Conservation (phyloP, 1,284 basidiomycete species). For the Mycosarcoma maydis region DNA sequence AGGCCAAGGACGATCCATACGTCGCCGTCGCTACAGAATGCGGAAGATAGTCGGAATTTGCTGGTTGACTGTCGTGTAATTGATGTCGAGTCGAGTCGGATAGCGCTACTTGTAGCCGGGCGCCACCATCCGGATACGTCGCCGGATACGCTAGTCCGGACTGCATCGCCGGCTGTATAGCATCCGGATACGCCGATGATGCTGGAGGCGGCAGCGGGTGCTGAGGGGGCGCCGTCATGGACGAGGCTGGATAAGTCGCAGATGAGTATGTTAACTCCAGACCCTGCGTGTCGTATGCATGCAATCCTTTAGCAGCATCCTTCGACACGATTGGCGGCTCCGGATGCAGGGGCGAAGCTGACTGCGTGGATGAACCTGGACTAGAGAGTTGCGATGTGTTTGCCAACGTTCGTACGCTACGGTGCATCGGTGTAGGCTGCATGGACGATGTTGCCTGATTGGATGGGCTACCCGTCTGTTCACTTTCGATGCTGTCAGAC, state of each 20-base stretch:
- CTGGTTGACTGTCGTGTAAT: background rate
- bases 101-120: background rate
- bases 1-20: background rate
- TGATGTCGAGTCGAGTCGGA: background rate
- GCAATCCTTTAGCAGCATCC: background rate
- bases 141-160: background rate
- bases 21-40: background rate
- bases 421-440: too few relatives aligned
- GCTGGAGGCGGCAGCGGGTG: conserved; percentile 1
- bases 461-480: conserved; percentile 3
- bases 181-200: background rate
- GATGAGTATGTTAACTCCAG: background rate
- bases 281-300: background rate
- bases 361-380: conserved; percentile 10
- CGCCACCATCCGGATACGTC: conserved; percentile 3
- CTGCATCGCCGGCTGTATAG: conserved; percentile 1
- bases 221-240: background rate
- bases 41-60: background rate
- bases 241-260: background rate
- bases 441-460: background rate
- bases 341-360: background rate
- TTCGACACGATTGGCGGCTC: background rate
- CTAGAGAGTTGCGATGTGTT: conserved; percentile 10
- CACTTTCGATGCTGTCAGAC: conserved; percentile 9
- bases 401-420: too few relatives aligned